Percentiles rank a stretch among this genome's conserved stretches.
These are phyloP conservation scores for Nakataea oryzae DNA, from an alignment of 2,329 filamentous ascomycete species.

Conservation along the genomic window DNA sequence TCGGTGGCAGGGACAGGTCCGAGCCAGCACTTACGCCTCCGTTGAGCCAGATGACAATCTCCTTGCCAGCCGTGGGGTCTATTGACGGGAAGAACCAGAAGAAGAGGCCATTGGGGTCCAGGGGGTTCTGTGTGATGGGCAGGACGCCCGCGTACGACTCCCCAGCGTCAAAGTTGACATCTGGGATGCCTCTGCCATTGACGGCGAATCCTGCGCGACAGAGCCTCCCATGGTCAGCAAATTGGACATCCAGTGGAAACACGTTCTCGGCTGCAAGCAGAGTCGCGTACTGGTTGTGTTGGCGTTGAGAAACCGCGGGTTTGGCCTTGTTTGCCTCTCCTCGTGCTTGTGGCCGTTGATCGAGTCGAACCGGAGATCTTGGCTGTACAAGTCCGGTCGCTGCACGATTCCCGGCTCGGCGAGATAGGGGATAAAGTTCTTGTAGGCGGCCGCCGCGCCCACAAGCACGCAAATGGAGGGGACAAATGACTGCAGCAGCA, in stretches of 20 bases:
- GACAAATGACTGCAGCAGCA: background rate
- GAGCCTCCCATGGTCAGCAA: background rate
- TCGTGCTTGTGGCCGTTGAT: background rate
- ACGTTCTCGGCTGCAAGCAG: background rate
- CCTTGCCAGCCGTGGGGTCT: constrained; percentile 34
- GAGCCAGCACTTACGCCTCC: constrained; percentile 26
- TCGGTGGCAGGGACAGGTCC: background rate
- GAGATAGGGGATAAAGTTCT: background rate
- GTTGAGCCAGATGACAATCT: constrained; percentile 49
- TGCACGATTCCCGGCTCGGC: background rate
- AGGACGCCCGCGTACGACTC: constrained; percentile 52
- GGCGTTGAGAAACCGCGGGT: background rate
- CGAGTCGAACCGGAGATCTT: background rate
- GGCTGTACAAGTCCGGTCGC: background rate
- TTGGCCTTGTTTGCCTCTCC: background rate
- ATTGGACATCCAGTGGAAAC: background rate
- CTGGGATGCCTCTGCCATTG: constrained; percentile 51
- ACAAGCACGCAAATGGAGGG: background rate
- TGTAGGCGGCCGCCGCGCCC: background rate
- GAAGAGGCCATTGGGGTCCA: constrained; percentile 37
- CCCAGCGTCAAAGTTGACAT: constrained; percentile 55
- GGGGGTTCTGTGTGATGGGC: constrained; percentile 36
- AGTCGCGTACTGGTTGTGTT: background rate
- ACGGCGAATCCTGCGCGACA: constrained; percentile 43
- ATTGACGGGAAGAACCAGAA: constrained; percentile 56